These are phyloP conservation scores for Corymbia calophylla DNA, from an alignment of 441 rosid species.

Conservation along the genomic window DNA sequence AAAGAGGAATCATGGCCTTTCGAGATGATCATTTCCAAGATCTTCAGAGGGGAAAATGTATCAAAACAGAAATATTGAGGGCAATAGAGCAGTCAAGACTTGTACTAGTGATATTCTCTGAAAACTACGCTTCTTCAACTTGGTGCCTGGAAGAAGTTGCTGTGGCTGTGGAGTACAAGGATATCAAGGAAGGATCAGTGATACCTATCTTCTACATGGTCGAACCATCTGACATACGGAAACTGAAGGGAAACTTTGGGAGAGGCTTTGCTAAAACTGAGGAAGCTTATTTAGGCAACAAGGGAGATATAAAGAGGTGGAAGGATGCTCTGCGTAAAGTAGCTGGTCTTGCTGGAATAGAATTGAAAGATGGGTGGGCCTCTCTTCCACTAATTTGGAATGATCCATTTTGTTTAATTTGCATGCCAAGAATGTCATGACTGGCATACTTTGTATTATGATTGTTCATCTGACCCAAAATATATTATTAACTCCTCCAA, in stretches of 20 bases:
- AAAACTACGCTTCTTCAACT: background rate
- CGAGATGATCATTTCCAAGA: background rate
- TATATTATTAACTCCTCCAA: background rate
- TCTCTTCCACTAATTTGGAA: too few relatives aligned
- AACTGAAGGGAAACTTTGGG: background rate
- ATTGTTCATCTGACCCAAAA: too few relatives aligned
- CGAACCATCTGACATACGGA: background rate
- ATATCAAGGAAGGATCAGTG: background rate
- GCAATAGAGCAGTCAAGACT: background rate
- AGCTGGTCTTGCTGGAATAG: too few relatives aligned
- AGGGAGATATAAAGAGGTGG: background rate
- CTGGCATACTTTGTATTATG: too few relatives aligned
- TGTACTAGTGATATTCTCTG: too few relatives aligned
- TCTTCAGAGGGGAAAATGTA: background rate
- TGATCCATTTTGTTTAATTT: too few relatives aligned
- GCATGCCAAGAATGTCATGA: too few relatives aligned
- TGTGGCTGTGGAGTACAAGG: background rate
- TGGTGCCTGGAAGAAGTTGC: background rate
- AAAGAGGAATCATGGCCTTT: background rate
- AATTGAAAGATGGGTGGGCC: too few relatives aligned
- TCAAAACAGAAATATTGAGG: background rate
- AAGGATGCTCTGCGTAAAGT: background rate
- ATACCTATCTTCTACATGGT: constrained; percentile 1
- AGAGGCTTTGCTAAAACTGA: background rate
- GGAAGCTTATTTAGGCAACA: background rate